Conservation (phyloP, 768 basidiomycete species). For the Podaxis sp. region DNA sequence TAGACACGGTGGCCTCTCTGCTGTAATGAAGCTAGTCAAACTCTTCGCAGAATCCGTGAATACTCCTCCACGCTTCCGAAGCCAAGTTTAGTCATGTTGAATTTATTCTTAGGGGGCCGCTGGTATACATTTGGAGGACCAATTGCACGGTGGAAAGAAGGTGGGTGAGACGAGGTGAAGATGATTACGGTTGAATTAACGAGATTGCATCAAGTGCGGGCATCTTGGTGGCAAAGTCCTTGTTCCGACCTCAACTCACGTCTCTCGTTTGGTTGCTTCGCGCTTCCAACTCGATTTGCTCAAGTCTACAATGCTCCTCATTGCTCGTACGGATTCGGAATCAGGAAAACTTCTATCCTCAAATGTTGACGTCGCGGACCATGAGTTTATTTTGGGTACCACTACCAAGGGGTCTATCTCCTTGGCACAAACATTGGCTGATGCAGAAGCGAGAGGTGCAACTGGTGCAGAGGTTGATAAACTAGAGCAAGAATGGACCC, state of each 20-base stretch:
- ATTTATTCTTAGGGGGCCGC: constrained; percentile 62
- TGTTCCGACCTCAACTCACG: constrained; percentile 84
- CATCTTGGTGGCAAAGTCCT: constrained; percentile 91
- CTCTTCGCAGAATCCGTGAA: constrained; percentile 88
- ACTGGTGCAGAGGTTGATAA: constrained; percentile 65
- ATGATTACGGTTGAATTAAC: constrained; percentile 8
- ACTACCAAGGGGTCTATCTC: constrained; percentile 40
- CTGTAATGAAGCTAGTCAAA: constrained; percentile 93
- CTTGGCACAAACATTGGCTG: constrained; percentile 66
- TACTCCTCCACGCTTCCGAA: not conserved
- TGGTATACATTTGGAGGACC: constrained; percentile 91
- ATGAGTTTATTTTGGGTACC: constrained; percentile 71
- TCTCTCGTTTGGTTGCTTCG: constrained; percentile 78
- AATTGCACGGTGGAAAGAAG: constrained; percentile 93
- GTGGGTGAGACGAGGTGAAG: constrained; percentile 23
- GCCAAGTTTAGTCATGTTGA: not conserved
- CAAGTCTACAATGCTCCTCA: constrained; percentile 82
- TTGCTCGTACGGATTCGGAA: constrained; percentile 91
- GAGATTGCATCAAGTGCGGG: constrained; percentile 50
- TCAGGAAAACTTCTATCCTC: constrained; percentile 81
- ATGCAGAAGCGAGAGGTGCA: constrained; percentile 60
- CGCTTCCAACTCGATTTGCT: constrained; percentile 91
- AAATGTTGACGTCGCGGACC: constrained; percentile 78
- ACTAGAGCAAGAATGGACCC: constrained; percentile 75
- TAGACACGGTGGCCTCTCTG: constrained; percentile 89